These are phyloP conservation scores for Diplogelasinospora grovesii DNA, from an alignment of 495 filamentous ascomycete species.

Conservation along the genomic window DNA sequence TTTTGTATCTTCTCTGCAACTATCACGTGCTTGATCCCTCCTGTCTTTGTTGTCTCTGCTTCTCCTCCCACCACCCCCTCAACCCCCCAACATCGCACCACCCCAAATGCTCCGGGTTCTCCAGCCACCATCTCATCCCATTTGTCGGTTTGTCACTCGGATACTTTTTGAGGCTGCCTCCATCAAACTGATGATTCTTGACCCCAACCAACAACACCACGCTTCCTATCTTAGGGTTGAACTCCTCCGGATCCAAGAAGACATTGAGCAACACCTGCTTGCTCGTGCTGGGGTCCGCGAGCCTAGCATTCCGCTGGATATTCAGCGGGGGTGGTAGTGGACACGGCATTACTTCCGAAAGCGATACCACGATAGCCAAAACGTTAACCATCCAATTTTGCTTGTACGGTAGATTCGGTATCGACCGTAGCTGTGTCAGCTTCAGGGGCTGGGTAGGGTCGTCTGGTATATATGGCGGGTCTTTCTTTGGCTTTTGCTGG, in stretches of 20 bases:
- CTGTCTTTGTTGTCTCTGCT: background rate
- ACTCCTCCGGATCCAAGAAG: conserved; percentile 37
- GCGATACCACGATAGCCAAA: conserved; percentile 33
- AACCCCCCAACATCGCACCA: conserved; percentile 38
- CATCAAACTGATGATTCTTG: conserved; percentile 43
- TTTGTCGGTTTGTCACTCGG: conserved; percentile 26
- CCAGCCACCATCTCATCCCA: conserved; percentile 38
- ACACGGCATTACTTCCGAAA: conserved; percentile 33
- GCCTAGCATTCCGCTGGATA: conserved; percentile 38
- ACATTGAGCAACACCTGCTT: conserved; percentile 40
- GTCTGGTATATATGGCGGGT: conserved; percentile 18
- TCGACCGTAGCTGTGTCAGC: conserved; percentile 33
- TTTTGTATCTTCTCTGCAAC: no score
- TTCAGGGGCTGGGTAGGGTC: conserved; percentile 26
- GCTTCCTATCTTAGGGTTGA: conserved; percentile 32
- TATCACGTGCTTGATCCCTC: no score
- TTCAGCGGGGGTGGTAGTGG: conserved; percentile 29
- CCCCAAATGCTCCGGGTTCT: conserved; percentile 26
- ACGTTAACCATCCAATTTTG: conserved; percentile 46
- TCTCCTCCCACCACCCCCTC: conserved; percentile 33
- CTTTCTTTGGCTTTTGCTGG: conserved; percentile 4
- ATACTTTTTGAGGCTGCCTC: conserved; percentile 43
- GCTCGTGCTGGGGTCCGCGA: conserved; percentile 33
- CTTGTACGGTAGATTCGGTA: conserved; percentile 39
- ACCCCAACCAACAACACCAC: conserved; percentile 39